Conservation (phyloP, 495 filamentous ascomycete species). For the Saxophila tyrrhenica region DNA sequence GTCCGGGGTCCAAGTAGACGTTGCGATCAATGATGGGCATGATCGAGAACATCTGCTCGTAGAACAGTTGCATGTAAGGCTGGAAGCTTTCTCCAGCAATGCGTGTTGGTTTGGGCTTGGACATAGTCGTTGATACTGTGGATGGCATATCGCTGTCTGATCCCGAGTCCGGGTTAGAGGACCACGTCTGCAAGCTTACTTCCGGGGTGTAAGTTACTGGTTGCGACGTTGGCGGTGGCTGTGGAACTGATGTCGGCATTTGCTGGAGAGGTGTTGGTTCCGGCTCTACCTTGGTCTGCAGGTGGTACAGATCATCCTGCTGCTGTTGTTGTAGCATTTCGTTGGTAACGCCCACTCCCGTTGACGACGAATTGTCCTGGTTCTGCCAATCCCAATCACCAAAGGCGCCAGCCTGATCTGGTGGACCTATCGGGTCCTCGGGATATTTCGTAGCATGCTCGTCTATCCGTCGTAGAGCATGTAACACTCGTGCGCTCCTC, state of each 20-base stretch:
- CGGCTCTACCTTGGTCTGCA: conserved; percentile 3
- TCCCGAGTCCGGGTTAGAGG: background rate
- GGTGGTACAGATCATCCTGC: background rate
- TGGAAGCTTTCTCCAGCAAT: conserved; percentile 16
- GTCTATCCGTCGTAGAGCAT: conserved; percentile 20
- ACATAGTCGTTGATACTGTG: background rate
- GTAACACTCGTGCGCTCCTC: conserved; percentile 19
- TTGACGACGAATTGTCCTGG: background rate
- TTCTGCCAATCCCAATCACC: conserved; percentile 16
- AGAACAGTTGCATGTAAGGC: conserved; percentile 21
- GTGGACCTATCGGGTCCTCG: conserved; percentile 1
- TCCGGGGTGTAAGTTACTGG: background rate
- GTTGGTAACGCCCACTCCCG: background rate
- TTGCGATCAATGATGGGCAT: conserved; percentile 23
- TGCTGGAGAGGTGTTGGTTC: conserved; percentile 3
- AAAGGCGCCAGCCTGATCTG: conserved; percentile 11
- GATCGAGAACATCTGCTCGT: conserved; percentile 22
- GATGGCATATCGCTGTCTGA: background rate
- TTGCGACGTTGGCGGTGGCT: background rate
- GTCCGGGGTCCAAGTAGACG: conserved; percentile 15
- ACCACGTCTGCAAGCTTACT: background rate
- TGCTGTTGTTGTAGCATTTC: background rate
- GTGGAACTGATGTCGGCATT: background rate
- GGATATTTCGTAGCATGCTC: conserved; percentile 2
- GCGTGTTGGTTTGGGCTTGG: background rate